Evolutionary conservation across 2,329 filamentous ascomycete genomes (phyloP), one percentile per base, ranked within the genome.

Genomic region (Atkinsonella texensis): DNA sequence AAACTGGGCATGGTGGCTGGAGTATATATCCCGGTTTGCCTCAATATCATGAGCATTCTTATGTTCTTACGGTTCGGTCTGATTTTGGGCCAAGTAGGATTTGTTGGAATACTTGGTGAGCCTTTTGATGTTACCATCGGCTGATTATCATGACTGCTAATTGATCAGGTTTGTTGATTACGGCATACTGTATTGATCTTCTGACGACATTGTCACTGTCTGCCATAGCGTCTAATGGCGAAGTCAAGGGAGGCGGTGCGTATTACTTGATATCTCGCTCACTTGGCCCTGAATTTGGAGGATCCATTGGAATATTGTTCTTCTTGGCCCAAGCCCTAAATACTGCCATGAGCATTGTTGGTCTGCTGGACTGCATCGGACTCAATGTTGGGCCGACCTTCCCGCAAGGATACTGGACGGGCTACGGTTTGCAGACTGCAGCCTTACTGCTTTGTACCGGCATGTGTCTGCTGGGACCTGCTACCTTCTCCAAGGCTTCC

Each of bases 1-100:
- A 93, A 93, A 69, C 74, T 94, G 52, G 86, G 86, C 39, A 83
- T 81, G 9, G 81, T 89, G 57, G 87, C 83, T 4, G 86, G 86
- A 8, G 85, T 94, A 46, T 95, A 89, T 65, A 85, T 95, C 15
- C 89, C 89, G 1, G 89, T 89, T n/a, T 90, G 84, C 55, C 73
- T 94, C 58, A 95, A 93, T 66, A 89, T 95, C 42, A 71, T 94
- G 57, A 91, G 87, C 60, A 94, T 95, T 67, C 77, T 95, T 55
- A 94, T 95, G 87, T 95, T 95, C 69, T 74, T 95, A 60, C 81
- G 89, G 20, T 95, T 95, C 65, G 88, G 89, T 20, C 83, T 89
- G 59, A 87, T 95, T 52, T 73, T 94, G 20, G 89, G 88, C 9
- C 85, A 91, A 63, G 78, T 85, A 55, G 89, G 89, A 20, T 73